Base-by-base conservation (phyloP, 1,139 yeast species). In the Geotrichum klebahnii region DNA sequence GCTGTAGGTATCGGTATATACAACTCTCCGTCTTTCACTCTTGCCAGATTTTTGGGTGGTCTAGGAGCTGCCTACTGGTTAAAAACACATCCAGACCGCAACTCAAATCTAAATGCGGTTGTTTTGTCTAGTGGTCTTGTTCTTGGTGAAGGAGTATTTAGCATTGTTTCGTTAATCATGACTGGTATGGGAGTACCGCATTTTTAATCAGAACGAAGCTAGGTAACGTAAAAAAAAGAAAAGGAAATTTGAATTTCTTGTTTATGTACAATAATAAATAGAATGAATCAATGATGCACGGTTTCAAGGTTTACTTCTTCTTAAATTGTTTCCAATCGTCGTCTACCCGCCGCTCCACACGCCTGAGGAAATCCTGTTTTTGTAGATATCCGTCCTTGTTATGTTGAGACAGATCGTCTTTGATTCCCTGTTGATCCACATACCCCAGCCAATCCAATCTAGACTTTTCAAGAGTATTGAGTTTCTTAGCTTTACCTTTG, bases 1-100 rank as follows among this genome's bases (percentile, higher is more conserved):
- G 97, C 98, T 0, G 96, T 89, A 10, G 98, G 98, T 1, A 84
- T 92, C 53, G 98, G 98, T 19, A 87, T 92, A 55, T 92, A 92
- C 65, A 92, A 92, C 64, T 78, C 94, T 0, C 97, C 97, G 2
- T 84, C 89, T 46, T 92, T 92, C 67, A 92, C 98, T 0, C 73
- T 92, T 38, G 97, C 97, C 0, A 75, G 98, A 60, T 90, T 92
- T 62, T 57, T 88, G 24, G 98, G 98, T 12, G 98, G 98, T 1
- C 62, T 84, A n/a, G 67, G 82, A 37, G 79, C 92, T 3, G 61
- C 60, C 14, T 56, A 59, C 46, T 63, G 61, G 59, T 32, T 50
- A 37, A 37, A 47, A 17, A 40, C 42, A 41, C 48, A 44, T 8
- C 29, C 51, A 22, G 50, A 55, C 31, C 54, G 48, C 43, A 54